These are phyloP conservation scores for Rutstroemia sp. DNA, from an alignment of 2,329 filamentous ascomycete genomes.

Conservation along the genomic window DNA sequence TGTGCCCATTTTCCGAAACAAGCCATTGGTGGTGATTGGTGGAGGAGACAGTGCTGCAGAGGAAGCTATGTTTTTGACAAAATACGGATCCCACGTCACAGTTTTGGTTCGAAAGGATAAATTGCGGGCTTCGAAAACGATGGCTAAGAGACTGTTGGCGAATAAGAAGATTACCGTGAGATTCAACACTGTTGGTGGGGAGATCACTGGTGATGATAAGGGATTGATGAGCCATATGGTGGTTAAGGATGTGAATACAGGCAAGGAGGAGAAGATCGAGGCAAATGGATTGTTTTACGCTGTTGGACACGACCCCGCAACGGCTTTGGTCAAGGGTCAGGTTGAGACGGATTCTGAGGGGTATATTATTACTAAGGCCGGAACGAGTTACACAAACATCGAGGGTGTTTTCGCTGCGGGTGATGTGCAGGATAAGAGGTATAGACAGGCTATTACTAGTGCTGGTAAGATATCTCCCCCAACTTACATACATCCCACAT, in stretches of 20 bases:
- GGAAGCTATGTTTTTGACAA: conserved; percentile 94
- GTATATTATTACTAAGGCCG: conserved; percentile 84
- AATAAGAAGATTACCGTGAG: conserved; percentile 87
- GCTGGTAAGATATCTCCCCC: conserved; percentile 58
- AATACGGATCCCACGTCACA: conserved; percentile 92
- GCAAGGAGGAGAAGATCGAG: conserved; percentile 72
- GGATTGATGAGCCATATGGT: conserved; percentile 84
- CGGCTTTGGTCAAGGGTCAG: conserved; percentile 82
- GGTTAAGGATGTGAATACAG: conserved; percentile 71
- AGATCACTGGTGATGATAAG: conserved; percentile 79
- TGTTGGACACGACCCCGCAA: conserved; percentile 93
- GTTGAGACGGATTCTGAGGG: conserved; percentile 82
- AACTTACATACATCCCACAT: background rate
- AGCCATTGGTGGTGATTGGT: conserved; percentile 90
- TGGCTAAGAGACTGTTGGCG: conserved; percentile 74
- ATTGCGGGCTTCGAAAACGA: conserved; percentile 82
- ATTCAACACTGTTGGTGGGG: conserved; percentile 74
- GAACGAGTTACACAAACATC: conserved; percentile 79
- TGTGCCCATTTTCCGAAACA: conserved; percentile 94
- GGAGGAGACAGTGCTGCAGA: conserved; percentile 96
- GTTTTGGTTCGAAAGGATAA: conserved; percentile 85
- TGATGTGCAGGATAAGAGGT: conserved; percentile 97
- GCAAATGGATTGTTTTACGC: conserved; percentile 96
- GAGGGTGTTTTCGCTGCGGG: conserved; percentile 93
- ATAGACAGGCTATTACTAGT: conserved; percentile 95